Base-by-base conservation (phyloP, 176 grass and related monocot species). In the Juncus inflexus region DNA sequence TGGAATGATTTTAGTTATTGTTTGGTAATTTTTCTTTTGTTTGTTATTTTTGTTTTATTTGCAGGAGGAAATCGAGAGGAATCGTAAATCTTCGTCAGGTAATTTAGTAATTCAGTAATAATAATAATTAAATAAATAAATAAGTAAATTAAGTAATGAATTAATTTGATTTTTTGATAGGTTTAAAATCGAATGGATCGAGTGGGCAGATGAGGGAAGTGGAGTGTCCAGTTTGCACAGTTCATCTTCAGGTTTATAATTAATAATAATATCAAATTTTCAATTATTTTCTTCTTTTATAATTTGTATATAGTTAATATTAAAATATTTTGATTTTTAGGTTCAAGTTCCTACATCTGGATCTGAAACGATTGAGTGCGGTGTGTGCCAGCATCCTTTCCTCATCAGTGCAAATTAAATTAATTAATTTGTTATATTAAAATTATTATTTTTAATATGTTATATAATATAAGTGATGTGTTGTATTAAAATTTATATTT, bases 31-130 rank as follows among this genome's bases (percentile, higher is more conserved):
- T 76, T 57, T 78, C 69, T 83, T 54, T 56, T 55, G 55, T 28
- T 73, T 47, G 40, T 59, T 14, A 8, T 66, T n/a, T 35, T 82
- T 28, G 19, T 28, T 78, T 89, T 11, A 62, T 73, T 12, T 71
- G 70, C 74, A 97, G 92, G 92, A 97, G 82, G 92, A 89, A 81
- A 81, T 97, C 79, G 87, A 97, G 58, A 89, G 60, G 76, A 97
- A 97, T 77, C 85, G 80, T 13, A 91, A 86, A 64, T 84, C 77
- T 60, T 54, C 83, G 43, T 90, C 83, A 82, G 88, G 86, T 95
- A 87, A 9, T 67, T 73, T 37, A 2, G 19, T 28, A 28, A 28
- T 28, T 28, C 19, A 28, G 19, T 28, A 28, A 28, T 28, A 28
- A 28, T 28, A 28, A 28, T 28, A 28, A 28, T 28, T 28, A 28